Percentiles rank a stretch among this genome's conserved stretches.
These are phyloP conservation scores for Cyberlindnera amylophila DNA, from an alignment of 805 yeast genomes.

Conservation along the genomic window DNA sequence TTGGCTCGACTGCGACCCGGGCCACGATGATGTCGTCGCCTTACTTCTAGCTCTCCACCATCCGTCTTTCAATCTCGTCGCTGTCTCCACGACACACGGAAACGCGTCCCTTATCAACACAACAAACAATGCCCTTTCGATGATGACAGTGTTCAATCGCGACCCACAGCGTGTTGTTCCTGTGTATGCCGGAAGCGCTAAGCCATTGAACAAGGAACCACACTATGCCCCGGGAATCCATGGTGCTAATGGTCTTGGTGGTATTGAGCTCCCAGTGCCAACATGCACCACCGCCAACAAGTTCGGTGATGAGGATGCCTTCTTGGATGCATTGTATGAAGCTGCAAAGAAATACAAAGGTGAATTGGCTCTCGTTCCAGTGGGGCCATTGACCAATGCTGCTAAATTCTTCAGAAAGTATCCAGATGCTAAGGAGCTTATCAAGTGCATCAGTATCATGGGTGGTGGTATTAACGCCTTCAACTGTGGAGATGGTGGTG, in stretches of 20 bases:
- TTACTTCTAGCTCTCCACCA: conserved; percentile 58
- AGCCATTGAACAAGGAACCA: conserved; percentile 51
- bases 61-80: conserved; percentile 39
- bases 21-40: conserved; percentile 85
- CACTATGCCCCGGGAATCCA: conserved; percentile 61
- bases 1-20: conserved; percentile 93
- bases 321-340: conserved; percentile 30
- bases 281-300: conserved; percentile 29
- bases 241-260: conserved; percentile 75
- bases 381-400: conserved; percentile 76
- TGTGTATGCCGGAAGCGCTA: conserved; percentile 62
- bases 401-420: conserved; percentile 49
- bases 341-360: conserved; percentile 44
- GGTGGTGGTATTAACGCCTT: conserved; percentile 55
- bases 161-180: conserved; percentile 39
- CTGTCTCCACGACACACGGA: conserved; percentile 38
- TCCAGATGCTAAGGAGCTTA: conserved; percentile 49
- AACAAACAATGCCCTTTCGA: conserved; percentile 62
- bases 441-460: conserved; percentile 64
- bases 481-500: conserved; percentile 46
- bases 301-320: conserved; percentile 38
- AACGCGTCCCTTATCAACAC: conserved; percentile 47
- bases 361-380: conserved; percentile 59
- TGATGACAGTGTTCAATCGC: conserved; percentile 54
- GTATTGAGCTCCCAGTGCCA: conserved; percentile 58